Evolutionary conservation across 2,329 filamentous ascomycete species (phyloP).

Genomic region (Verticillium longisporum): DNA sequence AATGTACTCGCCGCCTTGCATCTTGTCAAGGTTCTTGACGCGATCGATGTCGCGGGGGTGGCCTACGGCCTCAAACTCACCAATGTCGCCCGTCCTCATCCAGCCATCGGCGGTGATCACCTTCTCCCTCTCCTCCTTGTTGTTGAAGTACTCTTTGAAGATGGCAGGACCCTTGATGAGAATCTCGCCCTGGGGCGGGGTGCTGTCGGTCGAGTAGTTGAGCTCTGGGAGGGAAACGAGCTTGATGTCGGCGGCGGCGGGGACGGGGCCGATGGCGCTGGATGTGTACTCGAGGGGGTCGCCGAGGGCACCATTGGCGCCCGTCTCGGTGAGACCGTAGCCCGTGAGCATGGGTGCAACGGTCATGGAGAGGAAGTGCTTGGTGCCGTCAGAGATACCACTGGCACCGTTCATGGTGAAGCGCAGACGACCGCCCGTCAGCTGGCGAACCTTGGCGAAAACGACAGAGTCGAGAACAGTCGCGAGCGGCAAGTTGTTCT

Average conservation of each 20-base stretch:
- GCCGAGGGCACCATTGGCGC: conserved; percentile 73
- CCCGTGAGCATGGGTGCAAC: conserved; percentile 91
- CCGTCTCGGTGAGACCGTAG: conserved; percentile 92
- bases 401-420: conserved; percentile 94
- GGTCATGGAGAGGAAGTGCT: conserved; percentile 84
- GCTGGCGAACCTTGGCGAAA: conserved; percentile 85
- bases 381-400: conserved; percentile 79
- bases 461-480: conserved; percentile 72
- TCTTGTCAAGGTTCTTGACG: conserved; percentile 98
- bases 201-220: conserved; percentile 70
- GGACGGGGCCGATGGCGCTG: conserved; percentile 68
- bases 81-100: conserved; percentile 97
- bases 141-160: conserved; percentile 72
- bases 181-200: conserved; percentile 84
- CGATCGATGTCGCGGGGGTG: conserved; percentile 87
- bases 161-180: conserved; percentile 76
- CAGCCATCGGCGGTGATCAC: conserved; percentile 78
- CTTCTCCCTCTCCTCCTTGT: conserved; percentile 77
- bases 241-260: conserved; percentile 77
- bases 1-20: conserved; percentile 91
- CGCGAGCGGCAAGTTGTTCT: conserved; percentile 56
- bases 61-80: conserved; percentile 74
- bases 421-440: conserved; percentile 81
- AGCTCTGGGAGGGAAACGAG: conserved; percentile 85
- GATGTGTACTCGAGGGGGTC: conserved; percentile 82